phyloP scores from a whole-genome alignment of 2,329 filamentous ascomycete species.

The Talaromyces sp. region DNA sequence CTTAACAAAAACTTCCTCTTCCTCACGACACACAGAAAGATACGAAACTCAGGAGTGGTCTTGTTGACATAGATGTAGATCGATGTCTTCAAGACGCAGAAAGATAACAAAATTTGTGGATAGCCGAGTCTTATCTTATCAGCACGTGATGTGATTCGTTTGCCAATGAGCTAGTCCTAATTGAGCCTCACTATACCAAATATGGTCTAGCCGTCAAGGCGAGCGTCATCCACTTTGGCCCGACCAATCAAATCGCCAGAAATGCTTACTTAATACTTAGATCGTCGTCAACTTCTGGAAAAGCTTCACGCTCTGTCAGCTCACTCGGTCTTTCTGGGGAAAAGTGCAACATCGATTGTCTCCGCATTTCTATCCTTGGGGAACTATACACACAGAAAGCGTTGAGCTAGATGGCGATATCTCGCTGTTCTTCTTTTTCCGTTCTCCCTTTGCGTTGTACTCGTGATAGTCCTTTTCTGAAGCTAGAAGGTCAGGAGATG shows the following conservation, averaged over 20 bases:
- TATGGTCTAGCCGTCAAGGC: background rate
- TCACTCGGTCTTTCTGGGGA: background rate
- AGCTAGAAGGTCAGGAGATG: background rate
- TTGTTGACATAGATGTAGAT: background rate
- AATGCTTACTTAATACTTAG: too few species aligned
- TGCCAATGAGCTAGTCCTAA: background rate
- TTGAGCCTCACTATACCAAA: background rate
- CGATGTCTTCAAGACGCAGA: too few species aligned
- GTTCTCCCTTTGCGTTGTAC: background rate
- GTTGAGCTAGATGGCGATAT: background rate
- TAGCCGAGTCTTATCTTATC: constrained; percentile 15
- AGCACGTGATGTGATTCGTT: constrained; percentile 11
- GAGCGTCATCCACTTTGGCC: background rate
- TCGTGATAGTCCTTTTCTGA: background rate
- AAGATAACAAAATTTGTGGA: constrained; percentile 17
- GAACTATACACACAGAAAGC: too few species aligned
- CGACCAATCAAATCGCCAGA: background rate
- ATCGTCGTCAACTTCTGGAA: background rate
- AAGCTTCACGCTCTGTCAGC: background rate
- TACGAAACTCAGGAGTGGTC: too few species aligned
- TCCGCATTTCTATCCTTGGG: background rate
- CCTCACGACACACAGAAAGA: background rate
- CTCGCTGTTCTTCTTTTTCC: background rate
- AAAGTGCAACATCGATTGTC: background rate
- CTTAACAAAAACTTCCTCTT: background rate